Percentiles rank a stretch among this genome's conserved stretches.
Conservation (phyloP, 2,329 filamentous ascomycete species). For the Xylaria digitata region DNA sequence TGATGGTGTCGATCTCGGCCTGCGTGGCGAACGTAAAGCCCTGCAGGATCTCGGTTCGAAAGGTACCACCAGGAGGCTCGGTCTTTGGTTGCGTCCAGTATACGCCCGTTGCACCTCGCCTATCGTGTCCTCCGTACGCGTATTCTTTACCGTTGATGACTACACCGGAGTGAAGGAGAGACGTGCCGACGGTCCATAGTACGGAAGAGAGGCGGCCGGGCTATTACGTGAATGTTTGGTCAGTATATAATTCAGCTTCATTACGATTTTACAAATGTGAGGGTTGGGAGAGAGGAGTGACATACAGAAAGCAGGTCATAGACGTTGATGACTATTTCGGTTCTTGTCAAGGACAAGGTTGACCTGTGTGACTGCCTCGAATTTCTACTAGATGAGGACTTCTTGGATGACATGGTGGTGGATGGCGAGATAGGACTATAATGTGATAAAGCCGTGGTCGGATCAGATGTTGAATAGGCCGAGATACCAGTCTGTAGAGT, state of each 20-base stretch:
- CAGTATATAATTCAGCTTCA: conserved; percentile 1
- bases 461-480: neutral
- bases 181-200: conserved; percentile 81
- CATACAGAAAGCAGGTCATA: conserved; percentile 80
- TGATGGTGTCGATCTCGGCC: conserved; percentile 76
- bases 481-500: neutral
- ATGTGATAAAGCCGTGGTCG: neutral
- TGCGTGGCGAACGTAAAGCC: conserved; percentile 79
- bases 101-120: conserved; percentile 76
- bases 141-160: conserved; percentile 85
- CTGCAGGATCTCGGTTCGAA: conserved; percentile 79
- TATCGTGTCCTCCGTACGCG: conserved; percentile 85
- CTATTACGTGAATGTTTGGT: conserved; percentile 52
- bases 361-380: conserved; percentile 65
- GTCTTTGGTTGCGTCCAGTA: conserved; percentile 82
- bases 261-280: neutral
- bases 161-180: conserved; percentile 84
- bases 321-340: conserved; percentile 79
- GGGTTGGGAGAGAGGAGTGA: neutral
- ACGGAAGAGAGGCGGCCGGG: conserved; percentile 79
- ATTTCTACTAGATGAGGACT: conserved; percentile 53
- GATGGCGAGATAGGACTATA: conserved; percentile 39
- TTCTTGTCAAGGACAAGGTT: conserved; percentile 76
- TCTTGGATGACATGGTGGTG: conserved; percentile 58
- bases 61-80: conserved; percentile 81